Evolutionary conservation across 768 basidiomycete species (phyloP).

Genomic region (Pholiota molesta): DNA sequence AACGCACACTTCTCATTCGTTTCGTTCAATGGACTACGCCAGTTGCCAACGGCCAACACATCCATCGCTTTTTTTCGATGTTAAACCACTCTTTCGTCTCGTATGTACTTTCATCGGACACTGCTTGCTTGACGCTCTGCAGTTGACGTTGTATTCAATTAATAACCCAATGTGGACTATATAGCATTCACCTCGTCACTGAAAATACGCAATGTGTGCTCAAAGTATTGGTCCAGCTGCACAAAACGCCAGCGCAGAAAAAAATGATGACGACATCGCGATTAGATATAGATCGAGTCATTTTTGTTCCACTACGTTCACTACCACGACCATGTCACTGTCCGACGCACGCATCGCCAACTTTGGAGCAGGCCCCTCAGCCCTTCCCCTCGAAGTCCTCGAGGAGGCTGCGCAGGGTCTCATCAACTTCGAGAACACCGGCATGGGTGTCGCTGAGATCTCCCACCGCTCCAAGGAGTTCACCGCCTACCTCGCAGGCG

Average conservation of each 20-base stretch:
- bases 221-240: background rate
- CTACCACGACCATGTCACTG: conserved; percentile 8
- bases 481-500: conserved; percentile 60
- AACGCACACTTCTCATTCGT: background rate
- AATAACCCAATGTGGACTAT: conserved; percentile 16
- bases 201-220: conserved; percentile 4
- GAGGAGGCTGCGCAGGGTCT: conserved; percentile 81
- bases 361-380: conserved; percentile 94
- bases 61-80: background rate
- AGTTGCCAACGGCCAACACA: background rate
- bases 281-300: conserved; percentile 14
- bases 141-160: conserved; percentile 5
- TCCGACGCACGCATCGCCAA: conserved; percentile 63
- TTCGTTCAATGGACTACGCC: background rate
- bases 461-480: conserved; percentile 96
- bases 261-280: conserved; percentile 8
- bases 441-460: conserved; percentile 95
- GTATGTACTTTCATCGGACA: conserved; percentile 9
- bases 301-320: background rate
- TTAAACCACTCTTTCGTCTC: conserved; percentile 4
- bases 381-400: conserved; percentile 85
- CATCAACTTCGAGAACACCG: conserved; percentile 88
- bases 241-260: background rate
- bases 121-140: conserved; percentile 8
- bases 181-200: background rate